A percentile compares a stretch with the other conserved stretches of the same genome.
phyloP scores from a whole-genome alignment of 768 basidiomycete genomes.

The Naganishia vaughanmartiniae region DNA sequence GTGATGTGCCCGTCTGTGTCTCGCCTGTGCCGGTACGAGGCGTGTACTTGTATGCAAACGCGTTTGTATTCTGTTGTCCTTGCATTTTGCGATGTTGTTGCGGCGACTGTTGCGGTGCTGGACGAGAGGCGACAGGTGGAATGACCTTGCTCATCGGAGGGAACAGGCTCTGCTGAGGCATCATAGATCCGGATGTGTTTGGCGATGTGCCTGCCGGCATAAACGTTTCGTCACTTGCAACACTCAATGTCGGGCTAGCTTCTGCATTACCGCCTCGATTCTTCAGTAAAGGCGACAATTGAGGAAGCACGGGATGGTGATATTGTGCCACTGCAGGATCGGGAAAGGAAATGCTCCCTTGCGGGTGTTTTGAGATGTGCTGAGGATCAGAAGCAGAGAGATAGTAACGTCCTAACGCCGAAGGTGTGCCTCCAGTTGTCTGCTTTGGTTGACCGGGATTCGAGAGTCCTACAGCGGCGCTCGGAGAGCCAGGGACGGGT shows the following conservation, averaged over 20 bases:
- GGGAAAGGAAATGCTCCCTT: conserved; percentile 27
- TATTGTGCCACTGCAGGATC: conserved; percentile 8
- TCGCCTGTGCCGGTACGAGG: background rate
- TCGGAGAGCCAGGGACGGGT: background rate
- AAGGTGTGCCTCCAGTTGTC: conserved; percentile 13
- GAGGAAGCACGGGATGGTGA: conserved; percentile 24
- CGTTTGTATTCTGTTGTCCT: conserved; percentile 5
- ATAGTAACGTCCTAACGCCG: conserved; percentile 32
- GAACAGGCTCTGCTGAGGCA: conserved; percentile 6
- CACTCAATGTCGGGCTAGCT: conserved; percentile 29
- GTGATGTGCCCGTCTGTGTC: background rate
- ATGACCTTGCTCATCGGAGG: conserved; percentile 22
- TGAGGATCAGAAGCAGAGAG: conserved; percentile 31
- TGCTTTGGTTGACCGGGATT: background rate
- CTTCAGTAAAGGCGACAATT: conserved; percentile 20
- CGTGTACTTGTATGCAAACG: background rate
- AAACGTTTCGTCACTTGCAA: conserved; percentile 34
- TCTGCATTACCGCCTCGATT: conserved; percentile 17
- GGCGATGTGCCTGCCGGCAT: conserved; percentile 21
- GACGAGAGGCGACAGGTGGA: background rate
- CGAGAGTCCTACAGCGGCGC: too few species aligned
- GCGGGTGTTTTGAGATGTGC: conserved; percentile 28
- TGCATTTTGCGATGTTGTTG: background rate
- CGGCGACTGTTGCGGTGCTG: background rate
- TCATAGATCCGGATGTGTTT: background rate